These are phyloP conservation scores for Fusarium xyrophilum DNA, from an alignment of 2,329 filamentous ascomycete genomes.

Conservation along the genomic window DNA sequence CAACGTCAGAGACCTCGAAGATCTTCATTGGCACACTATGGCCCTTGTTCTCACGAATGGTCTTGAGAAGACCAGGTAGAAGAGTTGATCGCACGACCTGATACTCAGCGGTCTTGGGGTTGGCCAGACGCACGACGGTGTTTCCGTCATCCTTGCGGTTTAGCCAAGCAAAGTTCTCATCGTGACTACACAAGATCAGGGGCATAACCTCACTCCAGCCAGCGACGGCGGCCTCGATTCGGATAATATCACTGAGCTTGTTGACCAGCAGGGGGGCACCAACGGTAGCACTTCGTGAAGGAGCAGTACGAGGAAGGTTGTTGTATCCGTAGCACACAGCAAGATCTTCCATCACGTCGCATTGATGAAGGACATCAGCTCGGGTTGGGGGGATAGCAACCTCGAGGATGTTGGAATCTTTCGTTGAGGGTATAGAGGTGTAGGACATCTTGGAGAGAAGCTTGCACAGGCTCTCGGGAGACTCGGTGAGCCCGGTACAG, in stretches of 20 bases:
- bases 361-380: constrained; percentile 94
- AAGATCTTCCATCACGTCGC: constrained; percentile 98
- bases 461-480: constrained; percentile 76
- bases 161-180: constrained; percentile 96
- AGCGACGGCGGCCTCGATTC: constrained; percentile 87
- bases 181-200: constrained; percentile 93
- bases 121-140: constrained; percentile 83
- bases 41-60: constrained; percentile 89
- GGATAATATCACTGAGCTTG: constrained; percentile 91
- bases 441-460: constrained; percentile 90
- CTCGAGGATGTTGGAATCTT: constrained; percentile 74
- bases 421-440: constrained; percentile 75
- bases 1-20: constrained; percentile 90
- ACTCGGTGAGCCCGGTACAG: constrained; percentile 82
- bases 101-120: constrained; percentile 92
- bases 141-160: constrained; percentile 88
- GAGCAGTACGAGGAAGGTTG: constrained; percentile 85
- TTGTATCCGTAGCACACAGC: constrained; percentile 98
- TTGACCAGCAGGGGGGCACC: constrained; percentile 90
- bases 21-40: constrained; percentile 89
- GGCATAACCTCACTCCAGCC: constrained; percentile 98
- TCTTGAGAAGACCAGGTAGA: constrained; percentile 89
- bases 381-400: constrained; percentile 86
- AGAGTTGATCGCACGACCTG: constrained; percentile 90
- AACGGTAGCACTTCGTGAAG: constrained; percentile 84